Conservation (phyloP, 208 protist species). For the Vickermania spadyakhi region DNA sequence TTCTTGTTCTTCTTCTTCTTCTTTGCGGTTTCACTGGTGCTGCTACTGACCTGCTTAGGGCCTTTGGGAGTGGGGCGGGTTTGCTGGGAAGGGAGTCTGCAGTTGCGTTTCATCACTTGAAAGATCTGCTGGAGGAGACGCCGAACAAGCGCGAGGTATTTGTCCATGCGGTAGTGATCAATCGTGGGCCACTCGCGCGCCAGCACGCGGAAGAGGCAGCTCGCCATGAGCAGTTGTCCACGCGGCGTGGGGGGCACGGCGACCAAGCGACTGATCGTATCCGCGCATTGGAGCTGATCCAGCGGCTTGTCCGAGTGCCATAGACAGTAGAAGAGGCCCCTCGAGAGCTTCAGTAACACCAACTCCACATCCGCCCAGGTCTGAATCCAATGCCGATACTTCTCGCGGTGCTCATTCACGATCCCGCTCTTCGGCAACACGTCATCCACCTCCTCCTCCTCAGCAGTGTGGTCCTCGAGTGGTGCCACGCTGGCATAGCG, state of each 20-base stretch:
- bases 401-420: slow-evolving; percentile 20
- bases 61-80: not conserved
- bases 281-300: slow-evolving; percentile 79
- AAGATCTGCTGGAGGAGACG: slow-evolving; percentile 55
- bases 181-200: slow-evolving; percentile 83
- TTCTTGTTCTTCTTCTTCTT: slow-evolving; percentile 12
- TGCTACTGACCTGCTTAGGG: not conserved
- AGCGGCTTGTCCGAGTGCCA: slow-evolving; percentile 91
- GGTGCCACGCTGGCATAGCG: slow-evolving; percentile 16
- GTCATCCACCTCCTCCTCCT: slow-evolving; percentile 19
- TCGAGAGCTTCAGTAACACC: slow-evolving; percentile 78
- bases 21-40: not conserved
- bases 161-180: slow-evolving; percentile 86
- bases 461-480: slow-evolving; percentile 7
- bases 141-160: slow-evolving; percentile 83
- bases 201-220: slow-evolving; percentile 66
- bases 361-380: slow-evolving; percentile 71
- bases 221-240: slow-evolving; percentile 54
- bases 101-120: slow-evolving; percentile 12
- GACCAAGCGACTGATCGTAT: slow-evolving; percentile 59
- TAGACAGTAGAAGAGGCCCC: slow-evolving; percentile 81
- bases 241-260: slow-evolving; percentile 28
- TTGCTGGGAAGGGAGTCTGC: not conserved
- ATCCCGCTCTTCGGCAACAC: not conserved
- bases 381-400: slow-evolving; percentile 51